Base-by-base conservation (phyloP, 495 filamentous ascomycete genomes). In the Aspergillus diversus region DNA sequence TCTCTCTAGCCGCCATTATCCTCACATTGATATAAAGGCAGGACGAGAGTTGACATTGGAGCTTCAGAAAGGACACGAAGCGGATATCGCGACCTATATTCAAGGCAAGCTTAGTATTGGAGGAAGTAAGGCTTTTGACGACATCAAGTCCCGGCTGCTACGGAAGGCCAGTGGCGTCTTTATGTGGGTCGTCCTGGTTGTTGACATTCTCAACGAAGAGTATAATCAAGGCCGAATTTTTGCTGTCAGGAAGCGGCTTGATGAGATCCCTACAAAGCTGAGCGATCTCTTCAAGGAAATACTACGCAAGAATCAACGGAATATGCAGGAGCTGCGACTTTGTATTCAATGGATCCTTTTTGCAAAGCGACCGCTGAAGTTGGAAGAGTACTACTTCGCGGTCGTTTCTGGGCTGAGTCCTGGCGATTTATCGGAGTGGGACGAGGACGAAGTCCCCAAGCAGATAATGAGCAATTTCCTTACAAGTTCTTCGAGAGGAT, bases 1-100 rank as follows among this genome's bases (percentile, higher is more conserved):
- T 39, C 74, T 85, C 52, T 81, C 83, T 0, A 84, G 82, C 65
- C 71, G 82, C 0, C 79, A 83, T 62, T 84, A 83, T 58, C 82
- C 82, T 0, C 56, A 79, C 37, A 78, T 86, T 43, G 65, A 63
- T 0, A 72, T 80, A 7, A 16, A 64, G 5, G 68, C 71, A 31
- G 72, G 75, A 5, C 50, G 75, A 5, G 48, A 63, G 32, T 34
- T 75, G 27, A 64, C 71, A 16, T 58, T 76, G 39, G 66, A 74
- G 57, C 33, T 68, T 69, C 59, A 75, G 31, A 13, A 60, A 35
- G 69, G 68, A 3, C 74, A 77, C 55, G 3, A 32, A 1, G 15
- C 71, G 27, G 75, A 77, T 64, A 56, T 77, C 16, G 42, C 32
- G 9, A 58, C 52, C 0, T 75, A 71, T 16, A n/a, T 75, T 5